Evolutionary conservation across 441 rosid genomes (phyloP), one percentile per base, ranked within the genome.

Genomic region (Erodium trifolium): DNA sequence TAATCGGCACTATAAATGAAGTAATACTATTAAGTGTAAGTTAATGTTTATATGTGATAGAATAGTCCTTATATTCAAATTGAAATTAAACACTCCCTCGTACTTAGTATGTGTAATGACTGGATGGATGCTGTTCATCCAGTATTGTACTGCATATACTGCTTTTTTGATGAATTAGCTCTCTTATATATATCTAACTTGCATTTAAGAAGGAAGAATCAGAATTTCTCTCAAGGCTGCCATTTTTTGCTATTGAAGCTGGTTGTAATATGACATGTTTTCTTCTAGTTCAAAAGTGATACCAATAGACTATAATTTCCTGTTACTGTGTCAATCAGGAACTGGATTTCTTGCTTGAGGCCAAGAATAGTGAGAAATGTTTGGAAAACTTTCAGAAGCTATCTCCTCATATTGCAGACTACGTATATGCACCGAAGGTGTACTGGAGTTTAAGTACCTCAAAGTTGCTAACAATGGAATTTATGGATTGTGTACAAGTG

Each of bases 391-490:
- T 93, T 73, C 79, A 78, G 81, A 93, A 82, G 89, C 69, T 82
- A 49, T 93, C 99, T 78, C 96, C 97, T 71, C 91, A 86, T 76
- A 82, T 91, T 80, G 96, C 97, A 66, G 87, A 81, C 37, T 84
- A 75, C 73, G 82, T 91, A 62, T 90, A 93, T 76, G 92, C 96
- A 29, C 99, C 99, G 37, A 75, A 77, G 71, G 79, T 93, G 43
- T 68, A 83, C 73, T 93, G 99, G 99, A 87, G 82, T 72, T 80
- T 88, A 75, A 91, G 92, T 76, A 82, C 97, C 78, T 83, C 97
- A 68, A 93, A 86, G 83, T 76, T 93, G 73, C 77, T 93, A 77
- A 88, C 86, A 41, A 93, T 93, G 99, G 99, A 93, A 78, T 93
- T 81, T 80, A 89, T 93, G 64, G 99, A 93, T 60, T 97, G 91